phyloP scores from a whole-genome alignment of 2,329 filamentous ascomycete species.

The Penicillium vulpinum region DNA sequence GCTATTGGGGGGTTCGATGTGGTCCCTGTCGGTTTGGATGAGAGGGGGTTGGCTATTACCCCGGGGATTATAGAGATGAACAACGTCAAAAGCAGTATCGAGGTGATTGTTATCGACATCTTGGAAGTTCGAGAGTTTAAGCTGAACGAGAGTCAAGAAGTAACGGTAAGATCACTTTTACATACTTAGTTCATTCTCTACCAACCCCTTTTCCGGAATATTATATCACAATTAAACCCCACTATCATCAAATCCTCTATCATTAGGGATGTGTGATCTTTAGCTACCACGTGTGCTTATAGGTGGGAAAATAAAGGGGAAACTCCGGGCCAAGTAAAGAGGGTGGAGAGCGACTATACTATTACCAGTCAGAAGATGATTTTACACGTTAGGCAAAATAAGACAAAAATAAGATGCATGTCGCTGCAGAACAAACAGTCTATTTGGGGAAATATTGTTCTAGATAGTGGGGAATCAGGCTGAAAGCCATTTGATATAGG shows the following conservation, averaged over 20 bases:
- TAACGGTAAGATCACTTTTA: neutral
- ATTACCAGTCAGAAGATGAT: too few relatives aligned
- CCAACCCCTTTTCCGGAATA: neutral
- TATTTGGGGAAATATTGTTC: neutral
- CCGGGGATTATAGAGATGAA: neutral
- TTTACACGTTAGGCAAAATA: too few relatives aligned
- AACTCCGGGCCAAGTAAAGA: neutral
- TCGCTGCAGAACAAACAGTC: neutral
- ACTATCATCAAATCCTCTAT: neutral
- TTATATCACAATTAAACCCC: neutral
- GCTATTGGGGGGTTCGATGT: slow-evolving; percentile 23
- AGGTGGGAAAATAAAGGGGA: slow-evolving; percentile 19
- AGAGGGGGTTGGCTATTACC: neutral
- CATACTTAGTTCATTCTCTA: neutral
- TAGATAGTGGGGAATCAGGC: neutral
- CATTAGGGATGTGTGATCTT: neutral
- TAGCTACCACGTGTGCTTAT: slow-evolving; percentile 1
- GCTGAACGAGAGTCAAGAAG: neutral
- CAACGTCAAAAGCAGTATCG: neutral
- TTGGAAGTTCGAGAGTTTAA: neutral
- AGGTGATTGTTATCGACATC: neutral
- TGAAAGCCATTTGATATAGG: neutral
- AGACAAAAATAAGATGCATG: neutral
- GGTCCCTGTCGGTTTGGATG: slow-evolving; percentile 3
- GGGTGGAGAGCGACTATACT: neutral